Base-by-base conservation (phyloP, 441 rosid genomes). In the Adansonia grandidieri region DNA sequence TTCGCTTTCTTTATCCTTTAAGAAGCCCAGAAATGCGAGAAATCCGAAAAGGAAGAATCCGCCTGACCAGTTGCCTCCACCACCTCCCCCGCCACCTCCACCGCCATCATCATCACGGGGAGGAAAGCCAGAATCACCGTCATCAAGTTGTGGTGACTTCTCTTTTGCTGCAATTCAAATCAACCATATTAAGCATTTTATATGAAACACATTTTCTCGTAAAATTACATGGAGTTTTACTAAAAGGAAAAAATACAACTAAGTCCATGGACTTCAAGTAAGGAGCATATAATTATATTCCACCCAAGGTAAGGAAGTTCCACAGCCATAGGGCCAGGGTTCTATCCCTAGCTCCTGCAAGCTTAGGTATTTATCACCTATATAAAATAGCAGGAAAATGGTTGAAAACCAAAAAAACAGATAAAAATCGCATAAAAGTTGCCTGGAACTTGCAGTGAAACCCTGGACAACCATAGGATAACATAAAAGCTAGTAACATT, bases 21-120 rank as follows among this genome's bases (percentile, higher is more conserved):
- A 82, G 78, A 95, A 86, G 62, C 97, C 93, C 71, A 92, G 81
- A 68, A 95, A 91, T 10, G 92, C 96, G 10, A 95, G 94, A 85
- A 92, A 89, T n/a, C 97, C 98, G 32, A 93, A 90, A 77, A 95
- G 86, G 87, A 93, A 90, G 88, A 93, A 95, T 19, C 98, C 98
- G 9, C 98, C 98, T 0, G 97, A 93, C 86, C 85, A 90, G 86
- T 88, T 90, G 62, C 94, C 97, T 2, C 97, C 98, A 2, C 95
- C 97, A 0, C 97, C 96, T 61, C 97, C 97, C 0, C 98, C 95
- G 0, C 96, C 98, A 0, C 97, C 98, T 0, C 97, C 98, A 15
- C 92, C 97, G n/a, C 86, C 98, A 58, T 84, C 95, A 51, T 90
- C 93, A 82, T 86, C 90, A 1, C 91, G 84, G 47, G 97, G 97